Evolutionary conservation across 2,329 filamentous ascomycete species (phyloP), one percentile per base, ranked within the genome.

Genomic region (Botryotinia calthae): DNA sequence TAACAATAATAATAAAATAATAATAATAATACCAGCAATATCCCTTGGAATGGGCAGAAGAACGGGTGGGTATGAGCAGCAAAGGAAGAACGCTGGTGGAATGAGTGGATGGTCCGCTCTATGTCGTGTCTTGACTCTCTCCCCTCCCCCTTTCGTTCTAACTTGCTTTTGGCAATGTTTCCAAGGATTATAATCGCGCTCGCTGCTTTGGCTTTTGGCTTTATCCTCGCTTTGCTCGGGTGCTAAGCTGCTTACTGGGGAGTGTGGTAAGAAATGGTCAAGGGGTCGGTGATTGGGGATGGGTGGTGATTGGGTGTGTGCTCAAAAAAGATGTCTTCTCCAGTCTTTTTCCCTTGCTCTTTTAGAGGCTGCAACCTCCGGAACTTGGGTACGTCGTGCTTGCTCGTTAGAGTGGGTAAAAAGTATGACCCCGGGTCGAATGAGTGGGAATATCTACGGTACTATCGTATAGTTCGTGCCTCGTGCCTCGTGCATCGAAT

Each of bases 261-360:
- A 58, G 51, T 69, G 46, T 70, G 68, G 58, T 54, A 54, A 64
- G 54, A 70, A 70, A 64, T 31, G 68, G 54, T 70, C 68, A 62
- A 65, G 58, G 68, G 61, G 58, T 65, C 9, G n/a, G 7, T 70
- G 42, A 20, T 58, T 28, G 37, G 31, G 44, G 44, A 44, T 54
- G 64, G 46, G 48, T 67, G 31, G 65, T 67, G 65, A 48, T 67
- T 66, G 46, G 46, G 63, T 34, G 37, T 51, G 44, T 65, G 63
- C 63, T 65, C 63, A 51, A 51, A 66, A 48, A 66, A 66, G 44
- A 66, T 22, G 31, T 37, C 28, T 25, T 54, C 63, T 66, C 64
- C 65, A 56, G 54, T 67, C 65, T 56, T 67, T 67, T 42, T 56
- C 48, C 22, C 64, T 56, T 42, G 64, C 64, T 67, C 31, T 67